Base-by-base conservation (phyloP, 148 eudicot species). In the Rhododendron ovatum region DNA sequence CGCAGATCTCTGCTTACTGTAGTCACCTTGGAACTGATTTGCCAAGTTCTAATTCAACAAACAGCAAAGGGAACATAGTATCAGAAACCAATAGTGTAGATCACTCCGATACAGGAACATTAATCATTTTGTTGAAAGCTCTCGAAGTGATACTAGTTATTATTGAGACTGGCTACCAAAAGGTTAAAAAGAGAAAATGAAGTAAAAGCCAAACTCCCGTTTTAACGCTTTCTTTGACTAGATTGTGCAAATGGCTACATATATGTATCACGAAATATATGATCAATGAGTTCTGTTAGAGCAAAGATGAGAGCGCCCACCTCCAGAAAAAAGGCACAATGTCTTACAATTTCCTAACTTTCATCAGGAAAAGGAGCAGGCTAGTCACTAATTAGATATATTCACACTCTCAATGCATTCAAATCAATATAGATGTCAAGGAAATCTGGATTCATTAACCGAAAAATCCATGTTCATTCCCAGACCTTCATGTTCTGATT, bases 21-120 rank as follows among this genome's bases (percentile, higher is more conserved):
- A 43, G 85, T 96, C 98, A 96, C 98, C 98, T 96, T 82, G 96
- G 96, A 79, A 92, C 95, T 13, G 96, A 93, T 76, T 88, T 90
- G 83, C 98, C 98, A 88, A 95, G 92, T 94, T 92, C 98, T 95
- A 90, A 78, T 83, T 88, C 92, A 92, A 79, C 86, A 89, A 87
- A 86, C 84, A 91, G 91, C 86, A 75, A 41, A 67, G 8, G 11
- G 83, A 87, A 84, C 71, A 81, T 14, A 0, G 73, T 57, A 87
- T 91, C 87, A 91, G 92, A 82, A 85, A 84, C 81, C 39, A 81
- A 48, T 43, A 75, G 65, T 48, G 53, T 81, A 79, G 57, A 33
- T 37, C 39, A 37, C 39, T 37, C 39, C 39, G 39, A 37, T 37
- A 37, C 39, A 37, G 39, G 39, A 2, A 37, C 39, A 37, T 37